Conservation (phyloP, 2,329 filamentous ascomycete genomes). For the Fusarium nelsonii region DNA sequence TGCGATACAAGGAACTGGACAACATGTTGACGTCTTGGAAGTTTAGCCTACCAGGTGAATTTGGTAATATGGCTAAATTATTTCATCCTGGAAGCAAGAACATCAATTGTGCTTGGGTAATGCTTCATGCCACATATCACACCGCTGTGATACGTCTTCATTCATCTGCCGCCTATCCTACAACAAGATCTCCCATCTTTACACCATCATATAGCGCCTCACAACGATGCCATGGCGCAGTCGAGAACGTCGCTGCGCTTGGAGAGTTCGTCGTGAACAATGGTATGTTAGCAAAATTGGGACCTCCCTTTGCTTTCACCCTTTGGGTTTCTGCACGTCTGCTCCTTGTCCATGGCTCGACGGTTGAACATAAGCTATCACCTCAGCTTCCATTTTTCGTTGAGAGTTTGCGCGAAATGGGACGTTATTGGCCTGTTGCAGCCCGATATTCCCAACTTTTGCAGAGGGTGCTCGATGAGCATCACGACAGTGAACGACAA, state of each 20-base stretch:
- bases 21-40: slow-evolving; percentile 85
- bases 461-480: slow-evolving; percentile 86
- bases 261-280: slow-evolving; percentile 83
- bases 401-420: slow-evolving; percentile 83
- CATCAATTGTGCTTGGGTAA: slow-evolving; percentile 86
- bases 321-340: slow-evolving; percentile 92
- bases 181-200: slow-evolving; percentile 88
- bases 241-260: slow-evolving; percentile 83
- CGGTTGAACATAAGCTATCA: slow-evolving; percentile 85
- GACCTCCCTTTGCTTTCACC: slow-evolving; percentile 91
- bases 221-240: slow-evolving; percentile 84
- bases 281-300: slow-evolving; percentile 81
- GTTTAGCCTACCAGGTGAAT: slow-evolving; percentile 83
- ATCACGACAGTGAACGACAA: slow-evolving; percentile 80
- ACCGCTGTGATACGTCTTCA: slow-evolving; percentile 91
- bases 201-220: slow-evolving; percentile 88
- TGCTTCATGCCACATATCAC: slow-evolving; percentile 91
- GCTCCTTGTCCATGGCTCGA: slow-evolving; percentile 89
- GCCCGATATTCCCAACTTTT: slow-evolving; percentile 84
- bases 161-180: slow-evolving; percentile 92
- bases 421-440: slow-evolving; percentile 86
- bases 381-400: slow-evolving; percentile 86
- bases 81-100: slow-evolving; percentile 78
- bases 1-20: slow-evolving; percentile 87
- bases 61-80: slow-evolving; percentile 84